Percentiles rank a stretch among this genome's conserved stretches.
Evolutionary conservation across 805 yeast genomes (phyloP).

Genomic region (Starmerella bombicola): DNA sequence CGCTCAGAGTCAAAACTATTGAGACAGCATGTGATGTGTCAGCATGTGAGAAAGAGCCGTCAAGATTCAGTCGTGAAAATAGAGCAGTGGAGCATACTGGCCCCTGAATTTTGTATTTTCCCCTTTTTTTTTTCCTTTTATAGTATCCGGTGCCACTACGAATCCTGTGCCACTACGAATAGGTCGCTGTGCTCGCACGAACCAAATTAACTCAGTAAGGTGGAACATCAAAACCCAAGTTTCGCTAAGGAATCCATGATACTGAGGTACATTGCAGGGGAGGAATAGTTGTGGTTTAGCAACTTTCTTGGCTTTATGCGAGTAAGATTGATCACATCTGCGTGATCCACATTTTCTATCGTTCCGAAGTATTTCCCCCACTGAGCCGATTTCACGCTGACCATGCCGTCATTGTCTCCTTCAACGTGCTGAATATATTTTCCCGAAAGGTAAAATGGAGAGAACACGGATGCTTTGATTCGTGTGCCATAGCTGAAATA

Average conservation of each 20-base stretch:
- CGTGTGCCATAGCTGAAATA: slow-evolving; percentile 79
- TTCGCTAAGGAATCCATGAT: slow-evolving; percentile 51
- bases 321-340: slow-evolving; percentile 69
- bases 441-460: slow-evolving; percentile 54
- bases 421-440: slow-evolving; percentile 38
- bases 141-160: too few relatives aligned
- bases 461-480: slow-evolving; percentile 50
- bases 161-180: too few relatives aligned
- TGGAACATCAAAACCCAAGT: slow-evolving; percentile 44
- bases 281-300: slow-evolving; percentile 39
- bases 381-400: slow-evolving; percentile 58
- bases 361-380: slow-evolving; percentile 85
- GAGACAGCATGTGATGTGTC: too few relatives aligned
- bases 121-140: too few relatives aligned
- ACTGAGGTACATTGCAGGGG: slow-evolving; percentile 56
- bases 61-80: too few relatives aligned
- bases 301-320: slow-evolving; percentile 24
- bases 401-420: slow-evolving; percentile 75
- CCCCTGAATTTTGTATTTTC: too few relatives aligned
- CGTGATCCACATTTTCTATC: slow-evolving; percentile 64
- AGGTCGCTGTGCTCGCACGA: too few relatives aligned
- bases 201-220: too few relatives aligned
- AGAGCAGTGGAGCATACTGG: too few relatives aligned
- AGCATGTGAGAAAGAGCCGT: too few relatives aligned
- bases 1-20: too few relatives aligned